These are phyloP conservation scores for Adansonia gregorii DNA, from an alignment of 441 rosid species.

Conservation along the genomic window DNA sequence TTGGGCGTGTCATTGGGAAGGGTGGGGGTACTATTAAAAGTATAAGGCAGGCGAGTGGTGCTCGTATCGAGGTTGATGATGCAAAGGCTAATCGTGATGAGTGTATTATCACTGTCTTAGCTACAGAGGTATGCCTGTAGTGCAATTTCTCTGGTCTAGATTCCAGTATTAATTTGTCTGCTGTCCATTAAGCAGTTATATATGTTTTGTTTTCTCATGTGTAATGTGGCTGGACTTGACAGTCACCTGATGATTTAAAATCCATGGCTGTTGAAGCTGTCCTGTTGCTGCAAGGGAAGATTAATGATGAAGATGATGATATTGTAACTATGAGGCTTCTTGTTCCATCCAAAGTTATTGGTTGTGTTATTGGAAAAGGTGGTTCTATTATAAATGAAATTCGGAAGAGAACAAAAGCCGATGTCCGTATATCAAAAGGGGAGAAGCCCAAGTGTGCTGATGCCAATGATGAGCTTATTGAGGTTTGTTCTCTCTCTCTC, in stretches of 20 bases:
- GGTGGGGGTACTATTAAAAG: conserved; percentile 89
- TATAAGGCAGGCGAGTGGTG: conserved; percentile 90
- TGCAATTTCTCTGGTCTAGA: not conserved
- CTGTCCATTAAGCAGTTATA: not conserved
- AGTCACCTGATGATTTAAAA: conserved; percentile 90
- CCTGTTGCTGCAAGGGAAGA: conserved; percentile 83
- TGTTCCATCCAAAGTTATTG: conserved; percentile 86
- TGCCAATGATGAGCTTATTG: conserved; percentile 77
- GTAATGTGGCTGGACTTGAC: conserved; percentile 32
- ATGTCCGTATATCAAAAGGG: conserved; percentile 74
- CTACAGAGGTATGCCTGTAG: conserved; percentile 58
- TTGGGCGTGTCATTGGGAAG: conserved; percentile 96
- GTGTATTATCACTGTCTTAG: conserved; percentile 67
- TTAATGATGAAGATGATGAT: conserved; percentile 77
- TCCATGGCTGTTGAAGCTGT: conserved; percentile 96
- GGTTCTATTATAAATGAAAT: conserved; percentile 93
- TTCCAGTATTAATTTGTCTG: not conserved
- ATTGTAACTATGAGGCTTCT: conserved; percentile 66
- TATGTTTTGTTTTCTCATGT: not conserved
- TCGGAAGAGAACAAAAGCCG: conserved; percentile 78
- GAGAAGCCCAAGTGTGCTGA: conserved; percentile 73
- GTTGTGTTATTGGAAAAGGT: conserved; percentile 69
- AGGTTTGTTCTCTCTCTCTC: conserved; percentile 44
- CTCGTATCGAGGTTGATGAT: conserved; percentile 87
- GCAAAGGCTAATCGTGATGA: conserved; percentile 63